Base-by-base conservation (phyloP, 2,329 filamentous ascomycete genomes). In the Tetracladium maxilliforme region DNA sequence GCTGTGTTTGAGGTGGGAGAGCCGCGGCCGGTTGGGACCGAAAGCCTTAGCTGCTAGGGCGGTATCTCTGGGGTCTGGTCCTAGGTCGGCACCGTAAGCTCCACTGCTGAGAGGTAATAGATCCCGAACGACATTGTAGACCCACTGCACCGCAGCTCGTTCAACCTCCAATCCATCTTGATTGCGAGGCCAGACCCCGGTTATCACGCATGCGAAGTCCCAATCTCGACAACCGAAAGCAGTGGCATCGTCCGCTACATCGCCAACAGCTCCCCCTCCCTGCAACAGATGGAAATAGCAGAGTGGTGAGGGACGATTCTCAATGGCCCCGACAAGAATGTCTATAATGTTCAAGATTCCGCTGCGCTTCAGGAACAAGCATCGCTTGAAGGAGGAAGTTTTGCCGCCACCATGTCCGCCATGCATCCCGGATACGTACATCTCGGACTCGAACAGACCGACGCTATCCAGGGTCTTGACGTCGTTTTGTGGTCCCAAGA, bases 281-380 rank as follows among this genome's bases (percentile, higher is more conserved):
- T 73, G 70, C 7, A 75, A 45, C 5, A 77, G 38, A 52, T 75
- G 68, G 24, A 75, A 44, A 46, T 76, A 75, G 42, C 65, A 74
- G 10, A 65, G 39, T 19, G 54, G 46, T 0, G 63, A 54, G 3
- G 69, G 66, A 21, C 62, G 55, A 31, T 32, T 45, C 21, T 55
- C 29, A 5, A 74, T 11, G 5, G 67, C 63, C 3, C 37, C 29
- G 10, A 58, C 28, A 22, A 76, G 44, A 5, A 36, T 35, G 2
- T 47, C 23, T 14, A 42, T 37, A 1, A 65, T 19, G 3, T 43
- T 26, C 3, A 3, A 19, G 24, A 27, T 30, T 32, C 51, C 50
- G 9, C 73, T 60, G 19, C 38, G 0, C 30, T 62, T 63, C 6
- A 76, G 42, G 36, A 76, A 74, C 16, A 75, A 21, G 39, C 70